Conservation (phyloP, 2,329 filamentous ascomycete species). For the Sporothrix brunneoviolacea region DNA sequence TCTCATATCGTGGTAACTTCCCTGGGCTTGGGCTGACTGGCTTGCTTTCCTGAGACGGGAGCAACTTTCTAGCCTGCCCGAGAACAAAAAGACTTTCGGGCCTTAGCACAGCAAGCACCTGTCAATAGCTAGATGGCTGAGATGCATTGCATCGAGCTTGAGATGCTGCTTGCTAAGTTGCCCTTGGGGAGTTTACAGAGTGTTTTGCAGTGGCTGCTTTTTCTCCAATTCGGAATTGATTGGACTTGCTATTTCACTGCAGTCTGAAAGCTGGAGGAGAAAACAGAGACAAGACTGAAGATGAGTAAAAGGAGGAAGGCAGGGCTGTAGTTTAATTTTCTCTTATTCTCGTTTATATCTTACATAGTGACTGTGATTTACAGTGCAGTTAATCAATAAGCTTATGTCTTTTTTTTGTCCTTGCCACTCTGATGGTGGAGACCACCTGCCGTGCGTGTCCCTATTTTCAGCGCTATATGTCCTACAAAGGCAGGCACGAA, state of each 20-base stretch:
- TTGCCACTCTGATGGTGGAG: too few species aligned
- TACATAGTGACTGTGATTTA: too few species aligned
- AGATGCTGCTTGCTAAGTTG: not conserved
- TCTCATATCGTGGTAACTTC: not conserved
- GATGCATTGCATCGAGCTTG: conserved; percentile 3
- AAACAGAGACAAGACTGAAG: not conserved
- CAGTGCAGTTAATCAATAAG: too few species aligned
- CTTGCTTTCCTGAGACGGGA: conserved; percentile 7
- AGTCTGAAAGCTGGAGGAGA: not conserved
- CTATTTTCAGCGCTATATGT: too few species aligned
- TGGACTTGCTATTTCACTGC: not conserved
- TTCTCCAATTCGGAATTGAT: conserved; percentile 2
- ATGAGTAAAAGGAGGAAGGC: not conserved
- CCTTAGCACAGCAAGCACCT: not conserved
- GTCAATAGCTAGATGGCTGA: not conserved
- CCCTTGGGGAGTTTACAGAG: not conserved
- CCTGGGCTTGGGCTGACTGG: not conserved
- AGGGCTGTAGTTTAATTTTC: too few species aligned
- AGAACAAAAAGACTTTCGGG: not conserved
- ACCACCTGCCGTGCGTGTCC: too few species aligned
- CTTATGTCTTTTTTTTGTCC: too few species aligned
- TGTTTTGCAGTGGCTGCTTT: too few species aligned
- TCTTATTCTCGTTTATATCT: too few species aligned
- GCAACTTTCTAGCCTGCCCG: not conserved
- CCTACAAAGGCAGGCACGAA: too few species aligned